These are phyloP conservation scores for Polygonum aviculare DNA, from an alignment of 148 eudicot species.

Conservation along the genomic window DNA sequence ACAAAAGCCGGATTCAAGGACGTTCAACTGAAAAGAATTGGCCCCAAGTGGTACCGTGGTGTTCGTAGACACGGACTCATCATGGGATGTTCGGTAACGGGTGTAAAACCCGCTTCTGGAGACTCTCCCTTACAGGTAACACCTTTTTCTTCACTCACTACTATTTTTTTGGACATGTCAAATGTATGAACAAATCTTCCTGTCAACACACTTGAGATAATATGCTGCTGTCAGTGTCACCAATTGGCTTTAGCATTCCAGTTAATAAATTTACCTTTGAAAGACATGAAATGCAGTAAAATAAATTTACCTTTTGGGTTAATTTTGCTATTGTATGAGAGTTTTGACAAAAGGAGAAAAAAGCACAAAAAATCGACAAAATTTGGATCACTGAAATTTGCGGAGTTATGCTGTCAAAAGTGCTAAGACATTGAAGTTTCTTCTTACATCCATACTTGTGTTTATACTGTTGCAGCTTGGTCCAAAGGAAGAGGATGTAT, in stretches of 20 bases:
- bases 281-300: background rate
- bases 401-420: no score
- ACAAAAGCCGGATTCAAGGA: slow-evolving; percentile 80
- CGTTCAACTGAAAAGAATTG: slow-evolving; percentile 83
- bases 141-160: background rate
- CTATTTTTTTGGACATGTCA: background rate
- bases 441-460: background rate
- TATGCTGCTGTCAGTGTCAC: background rate
- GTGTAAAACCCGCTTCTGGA: slow-evolving; percentile 79
- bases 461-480: slow-evolving; percentile 44
- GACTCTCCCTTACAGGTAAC: slow-evolving; percentile 93
- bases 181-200: background rate
- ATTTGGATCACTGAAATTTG: no score
- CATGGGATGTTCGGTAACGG: slow-evolving; percentile 96
- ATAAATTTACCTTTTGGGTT: no score
- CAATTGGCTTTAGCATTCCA: background rate
- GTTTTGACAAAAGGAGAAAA: no score
- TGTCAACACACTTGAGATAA: background rate
- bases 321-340: no score
- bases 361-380: no score
- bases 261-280: background rate
- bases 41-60: slow-evolving; percentile 95
- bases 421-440: background rate
- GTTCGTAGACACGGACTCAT: slow-evolving; percentile 95
- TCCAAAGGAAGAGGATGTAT: slow-evolving; percentile 70